These are phyloP conservation scores for Exserohilum turcica DNA, from an alignment of 2,329 filamentous ascomycete species.

Conservation along the genomic window DNA sequence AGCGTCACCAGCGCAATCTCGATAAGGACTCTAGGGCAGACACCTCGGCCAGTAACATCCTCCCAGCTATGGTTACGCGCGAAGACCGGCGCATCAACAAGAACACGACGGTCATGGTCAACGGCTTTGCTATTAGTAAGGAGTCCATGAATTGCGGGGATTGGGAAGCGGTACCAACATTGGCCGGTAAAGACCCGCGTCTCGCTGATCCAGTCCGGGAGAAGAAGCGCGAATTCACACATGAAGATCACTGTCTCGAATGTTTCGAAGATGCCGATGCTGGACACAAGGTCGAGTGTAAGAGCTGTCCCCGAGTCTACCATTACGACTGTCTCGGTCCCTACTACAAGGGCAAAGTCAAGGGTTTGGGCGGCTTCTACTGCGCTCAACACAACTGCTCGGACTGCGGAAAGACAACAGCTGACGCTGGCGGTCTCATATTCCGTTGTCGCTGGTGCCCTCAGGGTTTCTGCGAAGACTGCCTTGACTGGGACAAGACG, in stretches of 20 bases:
- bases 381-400: constrained; percentile 63
- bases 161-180: constrained; percentile 64
- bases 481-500: constrained; percentile 59
- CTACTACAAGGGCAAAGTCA: constrained; percentile 50
- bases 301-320: constrained; percentile 60
- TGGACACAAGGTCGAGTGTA: constrained; percentile 56
- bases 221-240: constrained; percentile 55
- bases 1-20: constrained; percentile 53
- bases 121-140: constrained; percentile 62
- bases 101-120: constrained; percentile 62
- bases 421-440: constrained; percentile 55
- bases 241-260: constrained; percentile 59
- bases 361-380: constrained; percentile 53
- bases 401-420: constrained; percentile 59
- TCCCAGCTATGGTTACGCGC: constrained; percentile 49
- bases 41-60: constrained; percentile 42
- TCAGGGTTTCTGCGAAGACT: constrained; percentile 63
- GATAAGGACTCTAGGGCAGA: constrained; percentile 28
- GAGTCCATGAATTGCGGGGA: constrained; percentile 59
- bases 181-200: constrained; percentile 60
- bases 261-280: constrained; percentile 53
- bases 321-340: constrained; percentile 57
- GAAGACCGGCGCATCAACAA: constrained; percentile 60
- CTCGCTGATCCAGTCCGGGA: constrained; percentile 56
- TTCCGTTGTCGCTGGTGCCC: constrained; percentile 63